Evolutionary conservation across 306 rosid species (phyloP).

Genomic region (Abrus pulchellus): DNA sequence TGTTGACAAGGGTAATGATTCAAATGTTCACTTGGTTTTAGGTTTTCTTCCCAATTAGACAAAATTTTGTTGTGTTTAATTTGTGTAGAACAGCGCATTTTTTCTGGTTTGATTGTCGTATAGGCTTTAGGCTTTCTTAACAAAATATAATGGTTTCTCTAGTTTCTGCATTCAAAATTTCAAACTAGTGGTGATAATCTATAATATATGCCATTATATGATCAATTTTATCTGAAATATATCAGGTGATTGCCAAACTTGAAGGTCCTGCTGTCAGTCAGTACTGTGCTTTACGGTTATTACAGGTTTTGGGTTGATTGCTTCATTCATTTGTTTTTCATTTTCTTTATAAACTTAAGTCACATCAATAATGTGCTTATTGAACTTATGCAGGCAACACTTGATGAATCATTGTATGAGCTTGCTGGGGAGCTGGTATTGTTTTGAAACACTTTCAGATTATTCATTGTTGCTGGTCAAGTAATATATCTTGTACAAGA

Average conservation of each 20-base stretch:
- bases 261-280: constrained; percentile 99
- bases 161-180: constrained; percentile 34
- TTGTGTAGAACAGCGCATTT: not conserved
- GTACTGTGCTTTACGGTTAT: constrained; percentile 88
- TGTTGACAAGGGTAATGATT: not conserved
- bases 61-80: constrained; percentile 5
- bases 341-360: constrained; percentile 11
- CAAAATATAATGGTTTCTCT: constrained; percentile 17
- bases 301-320: constrained; percentile 66
- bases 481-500: constrained; percentile 36
- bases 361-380: constrained; percentile 45
- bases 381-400: constrained; percentile 80
- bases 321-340: constrained; percentile 20
- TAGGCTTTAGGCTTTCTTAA: constrained; percentile 26
- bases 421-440: constrained; percentile 98
- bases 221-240: constrained; percentile 48
- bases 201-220: not conserved
- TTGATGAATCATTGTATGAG: constrained; percentile 94
- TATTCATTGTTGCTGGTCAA: constrained; percentile 39
- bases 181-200: constrained; percentile 21
- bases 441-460: constrained; percentile 30
- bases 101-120: constrained; percentile 10
- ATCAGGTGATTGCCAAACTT: constrained; percentile 96
- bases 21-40: not conserved
- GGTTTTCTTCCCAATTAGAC: constrained; percentile 8